A percentile compares a stretch with the other conserved stretches of the same genome.
phyloP scores from a whole-genome alignment of 306 rosid genomes.

The Malus sylvestris region DNA sequence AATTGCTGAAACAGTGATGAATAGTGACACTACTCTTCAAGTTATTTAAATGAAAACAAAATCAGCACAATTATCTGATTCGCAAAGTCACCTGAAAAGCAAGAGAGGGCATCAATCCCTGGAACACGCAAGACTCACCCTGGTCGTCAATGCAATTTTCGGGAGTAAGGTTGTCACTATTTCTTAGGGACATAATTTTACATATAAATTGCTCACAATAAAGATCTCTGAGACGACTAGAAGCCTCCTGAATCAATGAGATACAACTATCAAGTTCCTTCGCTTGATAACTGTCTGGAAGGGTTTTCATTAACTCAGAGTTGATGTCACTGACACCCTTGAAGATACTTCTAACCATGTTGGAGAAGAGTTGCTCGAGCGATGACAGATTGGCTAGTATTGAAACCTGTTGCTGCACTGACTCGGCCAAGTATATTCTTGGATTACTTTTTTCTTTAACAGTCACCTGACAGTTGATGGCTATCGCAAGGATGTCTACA shows the following conservation, averaged over 20 bases:
- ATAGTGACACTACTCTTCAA: background rate
- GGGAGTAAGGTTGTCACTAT: conserved; percentile 21
- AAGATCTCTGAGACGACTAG: conserved; percentile 38
- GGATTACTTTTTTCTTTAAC: conserved; percentile 24
- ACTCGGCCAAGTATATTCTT: conserved; percentile 38
- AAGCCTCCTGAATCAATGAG: conserved; percentile 37
- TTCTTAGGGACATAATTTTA: conserved; percentile 23
- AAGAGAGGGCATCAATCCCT: conserved; percentile 42
- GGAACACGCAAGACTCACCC: conserved; percentile 15
- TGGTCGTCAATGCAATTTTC: conserved; percentile 20
- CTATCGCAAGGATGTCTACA: conserved; percentile 38
- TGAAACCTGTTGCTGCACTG: conserved; percentile 51
- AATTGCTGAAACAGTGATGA: background rate
- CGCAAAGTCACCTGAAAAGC: conserved; percentile 49
- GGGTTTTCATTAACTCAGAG: conserved; percentile 18
- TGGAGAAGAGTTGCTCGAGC: conserved; percentile 30
- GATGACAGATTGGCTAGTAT: conserved; percentile 59
- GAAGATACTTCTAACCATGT: conserved; percentile 28
- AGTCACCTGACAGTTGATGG: conserved; percentile 27
- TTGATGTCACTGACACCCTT: conserved; percentile 12
- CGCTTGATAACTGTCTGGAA: conserved; percentile 18
- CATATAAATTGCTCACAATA: conserved; percentile 46
- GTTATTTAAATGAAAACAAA: background rate
- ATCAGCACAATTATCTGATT: background rate
- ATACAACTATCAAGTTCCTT: conserved; percentile 38